Evolutionary conservation across 2,329 filamentous ascomycete species (phyloP), one percentile per base, ranked within the genome.

Genomic region (Apiospora sp.): DNA sequence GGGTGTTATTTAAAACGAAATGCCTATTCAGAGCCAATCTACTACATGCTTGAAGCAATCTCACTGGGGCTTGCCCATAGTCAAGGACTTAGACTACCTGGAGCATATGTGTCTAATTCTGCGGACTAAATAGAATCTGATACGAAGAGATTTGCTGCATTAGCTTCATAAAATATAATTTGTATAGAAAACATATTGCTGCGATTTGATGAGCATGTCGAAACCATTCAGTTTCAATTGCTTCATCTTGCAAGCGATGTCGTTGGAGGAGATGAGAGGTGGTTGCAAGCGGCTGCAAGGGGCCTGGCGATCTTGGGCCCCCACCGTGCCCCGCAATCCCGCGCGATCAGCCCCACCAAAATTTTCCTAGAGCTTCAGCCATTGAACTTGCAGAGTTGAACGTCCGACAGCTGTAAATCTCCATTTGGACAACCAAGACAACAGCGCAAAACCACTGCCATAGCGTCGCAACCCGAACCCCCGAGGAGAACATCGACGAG

Each of bases 341-440:
- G 49, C 30, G 34, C 30, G 30, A 64, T 41, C 58, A n/a, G 58
- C 58, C 58, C 58, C 58, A 41, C 58, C 58, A 41, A 64, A 64
- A 41, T 64, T 64, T 64, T 61, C 54, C 54, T 22, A 61, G 30
- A 61, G 54, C 54, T 61, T 34, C 54, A 22, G 27, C 2, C 30
- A 37, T 61, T 22, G 54, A 61, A 37, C 54, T 61, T 37, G 34
- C 30, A 61, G 37, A 41, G 54, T 61, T 58, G 54, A 27, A 58
- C 24, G 54, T 34, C 30, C 54, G 34, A 30, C 54, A 64, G 34
- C 58, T 61, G 16, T 4, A 61, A 37, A 51, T 24, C 13, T 51
- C 30, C 54, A 61, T 24, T 49, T 3, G 16, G 44, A 22, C 48
- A 6, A 16, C 24, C 37, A 41, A 16, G 34, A 22, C 27, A 5